phyloP scores from a whole-genome alignment of 306 rosid genomes.

The Trifolium pratense region DNA sequence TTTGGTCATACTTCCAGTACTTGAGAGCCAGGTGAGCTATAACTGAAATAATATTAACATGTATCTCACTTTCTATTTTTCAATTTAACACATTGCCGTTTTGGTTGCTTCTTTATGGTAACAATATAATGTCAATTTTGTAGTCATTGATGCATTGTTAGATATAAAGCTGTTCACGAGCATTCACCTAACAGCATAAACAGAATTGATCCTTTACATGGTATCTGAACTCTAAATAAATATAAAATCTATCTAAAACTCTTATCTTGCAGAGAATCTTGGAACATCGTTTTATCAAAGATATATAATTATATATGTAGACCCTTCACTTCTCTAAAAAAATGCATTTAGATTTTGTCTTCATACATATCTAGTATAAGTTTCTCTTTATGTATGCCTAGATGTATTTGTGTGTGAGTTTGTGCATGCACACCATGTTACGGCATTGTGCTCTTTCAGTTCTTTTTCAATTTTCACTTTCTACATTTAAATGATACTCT shows the following conservation, averaged over 20 bases:
- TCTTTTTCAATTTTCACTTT: background rate
- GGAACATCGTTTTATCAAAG: background rate
- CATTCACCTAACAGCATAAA: background rate
- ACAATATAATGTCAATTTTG: background rate
- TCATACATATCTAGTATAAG: slow-evolving; percentile 1
- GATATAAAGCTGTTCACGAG: slow-evolving; percentile 17
- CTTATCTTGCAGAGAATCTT: background rate
- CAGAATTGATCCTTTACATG: background rate
- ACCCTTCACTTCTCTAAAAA: background rate
- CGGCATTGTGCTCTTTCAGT: background rate
- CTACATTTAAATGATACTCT: slow-evolving; percentile 8
- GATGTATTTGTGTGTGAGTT: background rate
- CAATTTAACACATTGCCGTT: slow-evolving; percentile 20
- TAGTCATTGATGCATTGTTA: background rate
- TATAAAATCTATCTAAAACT: slow-evolving; percentile 6
- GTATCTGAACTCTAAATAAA: slow-evolving; percentile 12
- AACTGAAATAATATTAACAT: slow-evolving; percentile 36
- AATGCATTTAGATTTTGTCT: background rate
- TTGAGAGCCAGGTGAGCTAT: slow-evolving; percentile 90
- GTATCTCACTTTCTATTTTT: slow-evolving; percentile 6
- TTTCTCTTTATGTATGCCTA: background rate
- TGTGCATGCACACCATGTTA: background rate
- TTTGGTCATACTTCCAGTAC: slow-evolving; percentile 93
- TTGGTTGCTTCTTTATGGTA: slow-evolving; percentile 21
- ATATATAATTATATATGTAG: background rate